A percentile compares a stretch with the other conserved stretches of the same genome.
Evolutionary conservation across 2,329 filamentous ascomycete species (phyloP).

Genomic region (Aspergillus fructus): DNA sequence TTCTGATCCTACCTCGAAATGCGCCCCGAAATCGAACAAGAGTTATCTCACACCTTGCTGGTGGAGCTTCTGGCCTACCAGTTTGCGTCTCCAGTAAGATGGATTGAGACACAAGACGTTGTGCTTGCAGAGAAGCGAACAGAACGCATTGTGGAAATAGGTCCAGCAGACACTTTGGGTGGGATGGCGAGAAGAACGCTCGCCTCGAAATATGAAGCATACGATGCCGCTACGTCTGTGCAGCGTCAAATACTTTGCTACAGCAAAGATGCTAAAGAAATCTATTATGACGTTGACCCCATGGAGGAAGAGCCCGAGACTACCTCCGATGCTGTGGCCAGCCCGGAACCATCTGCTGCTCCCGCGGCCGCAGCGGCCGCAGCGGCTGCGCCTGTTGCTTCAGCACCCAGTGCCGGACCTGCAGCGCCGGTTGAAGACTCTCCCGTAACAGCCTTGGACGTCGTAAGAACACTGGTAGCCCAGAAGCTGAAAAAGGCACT

Average conservation of each 20-base stretch:
- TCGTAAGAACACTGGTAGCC: constrained; percentile 83
- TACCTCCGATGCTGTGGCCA: constrained; percentile 35
- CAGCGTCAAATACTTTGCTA: constrained; percentile 98
- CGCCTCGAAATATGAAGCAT: constrained; percentile 96
- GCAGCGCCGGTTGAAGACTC: constrained; percentile 82
- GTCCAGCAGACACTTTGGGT: constrained; percentile 92
- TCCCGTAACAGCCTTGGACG: constrained; percentile 84
- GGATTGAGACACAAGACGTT: constrained; percentile 99
- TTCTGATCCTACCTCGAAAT: constrained; percentile 54
- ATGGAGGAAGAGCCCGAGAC: constrained; percentile 81
- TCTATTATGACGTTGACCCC: constrained; percentile 98
- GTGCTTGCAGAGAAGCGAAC: constrained; percentile 94
- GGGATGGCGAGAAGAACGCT: constrained; percentile 97
- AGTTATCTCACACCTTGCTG: constrained; percentile 96
- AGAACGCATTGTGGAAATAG: constrained; percentile 96
- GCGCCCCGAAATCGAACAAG: constrained; percentile 98
- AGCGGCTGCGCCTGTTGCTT: constrained; percentile 10
- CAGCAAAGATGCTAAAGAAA: constrained; percentile 99
- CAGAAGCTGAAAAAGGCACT: constrained; percentile 97
- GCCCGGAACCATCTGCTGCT: constrained; percentile 42
- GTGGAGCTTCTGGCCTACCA: constrained; percentile 99
- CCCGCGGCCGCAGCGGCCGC: constrained; percentile 48
- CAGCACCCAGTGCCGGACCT: constrained; percentile 74
- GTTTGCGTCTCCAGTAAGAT: constrained; percentile 97
- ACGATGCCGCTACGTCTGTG: constrained; percentile 93